Conservation (phyloP, 1,284 basidiomycete species). For the Fomitopsis pinicola region DNA sequence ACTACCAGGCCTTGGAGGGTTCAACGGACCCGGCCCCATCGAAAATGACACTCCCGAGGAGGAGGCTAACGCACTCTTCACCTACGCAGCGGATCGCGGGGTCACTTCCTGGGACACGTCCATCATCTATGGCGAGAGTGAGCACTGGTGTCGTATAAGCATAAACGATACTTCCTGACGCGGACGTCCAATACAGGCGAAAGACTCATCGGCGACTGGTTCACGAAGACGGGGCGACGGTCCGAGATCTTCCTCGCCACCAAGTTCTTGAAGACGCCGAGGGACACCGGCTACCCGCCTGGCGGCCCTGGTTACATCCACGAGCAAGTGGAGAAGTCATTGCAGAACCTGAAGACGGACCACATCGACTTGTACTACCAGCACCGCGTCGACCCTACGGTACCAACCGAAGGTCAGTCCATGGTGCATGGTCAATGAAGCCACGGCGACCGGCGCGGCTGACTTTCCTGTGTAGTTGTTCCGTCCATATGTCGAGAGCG, state of each 20-base stretch:
- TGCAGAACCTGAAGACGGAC: slow-evolving; percentile 32
- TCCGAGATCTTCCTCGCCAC: slow-evolving; percentile 42
- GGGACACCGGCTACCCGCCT: background rate
- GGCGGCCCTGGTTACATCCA: slow-evolving; percentile 16
- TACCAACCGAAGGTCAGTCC: slow-evolving; percentile 26
- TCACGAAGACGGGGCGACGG: slow-evolving; percentile 31
- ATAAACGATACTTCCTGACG: too few species aligned
- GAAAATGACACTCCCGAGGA: slow-evolving; percentile 15
- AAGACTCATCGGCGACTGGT: slow-evolving; percentile 20
- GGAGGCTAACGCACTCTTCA: slow-evolving; percentile 22
- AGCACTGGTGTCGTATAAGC: slow-evolving; percentile 4
- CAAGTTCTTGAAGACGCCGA: slow-evolving; percentile 31
- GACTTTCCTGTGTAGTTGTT: background rate
- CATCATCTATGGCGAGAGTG: slow-evolving; percentile 23
- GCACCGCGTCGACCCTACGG: slow-evolving; percentile 24
- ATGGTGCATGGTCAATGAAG: background rate
- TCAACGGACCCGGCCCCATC: slow-evolving; percentile 13
- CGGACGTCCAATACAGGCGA: background rate
- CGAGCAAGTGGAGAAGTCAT: slow-evolving; percentile 27
- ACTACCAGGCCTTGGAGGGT: slow-evolving; percentile 15
- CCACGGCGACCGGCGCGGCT: too few species aligned
- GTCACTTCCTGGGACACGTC: slow-evolving; percentile 28
- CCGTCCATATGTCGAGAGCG: slow-evolving; percentile 12
- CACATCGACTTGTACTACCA: slow-evolving; percentile 36
- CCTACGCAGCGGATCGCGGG: background rate